Base-by-base conservation (phyloP, 225 moss, liverwort and hornwort genomes). In the Rhytidiadelphus loreus region DNA sequence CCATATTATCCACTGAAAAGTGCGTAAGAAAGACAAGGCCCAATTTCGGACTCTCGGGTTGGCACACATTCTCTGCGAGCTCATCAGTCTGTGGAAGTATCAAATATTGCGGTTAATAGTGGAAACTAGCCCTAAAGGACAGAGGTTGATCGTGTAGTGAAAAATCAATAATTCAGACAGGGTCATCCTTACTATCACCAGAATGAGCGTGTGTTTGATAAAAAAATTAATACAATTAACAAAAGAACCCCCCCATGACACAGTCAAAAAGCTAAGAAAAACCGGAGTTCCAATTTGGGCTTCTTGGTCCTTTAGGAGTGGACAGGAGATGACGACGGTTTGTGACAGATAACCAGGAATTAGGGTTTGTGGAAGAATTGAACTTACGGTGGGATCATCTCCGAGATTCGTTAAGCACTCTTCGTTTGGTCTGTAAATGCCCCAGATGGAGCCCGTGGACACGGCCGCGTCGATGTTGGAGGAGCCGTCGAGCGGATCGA, bases 391-490 rank as follows among this genome's bases (percentile, higher is more conserved):
- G 43, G 92, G 91, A 32, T 85, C 86, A 29, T 98, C 96, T 44
- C 94, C 96, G 25, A 98, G 80, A 78, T 95, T 87, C 16, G 95
- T 93, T 66, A 98, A 90, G 81, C 96, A 98, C 87, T 96, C 97
- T 74, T 98, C 96, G 62, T 95, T 98, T 21, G 97, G 97, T 26
- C 72, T 88, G 92, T 98, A 98, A 46, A 98, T 96, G 88, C 96
- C 97, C 72, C 96, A 98, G 79, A 98, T 98, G 78, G 97, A 98
- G 50, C 96, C 97, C 9, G 97, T 98, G 24, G 97, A 98, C 39
- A 98, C 97, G 35, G 96, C 97, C 41, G 96, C 97, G n/a, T 98
- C 97, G 56, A 98, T 95, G 92, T 98, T 98, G 85, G 97, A 98
- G 41, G 97, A 98, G 44, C 97, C 97, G 72, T 97, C 97, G 81